Conservation (phyloP, 2,329 filamentous ascomycete genomes). For the Clathrospora elynae region DNA sequence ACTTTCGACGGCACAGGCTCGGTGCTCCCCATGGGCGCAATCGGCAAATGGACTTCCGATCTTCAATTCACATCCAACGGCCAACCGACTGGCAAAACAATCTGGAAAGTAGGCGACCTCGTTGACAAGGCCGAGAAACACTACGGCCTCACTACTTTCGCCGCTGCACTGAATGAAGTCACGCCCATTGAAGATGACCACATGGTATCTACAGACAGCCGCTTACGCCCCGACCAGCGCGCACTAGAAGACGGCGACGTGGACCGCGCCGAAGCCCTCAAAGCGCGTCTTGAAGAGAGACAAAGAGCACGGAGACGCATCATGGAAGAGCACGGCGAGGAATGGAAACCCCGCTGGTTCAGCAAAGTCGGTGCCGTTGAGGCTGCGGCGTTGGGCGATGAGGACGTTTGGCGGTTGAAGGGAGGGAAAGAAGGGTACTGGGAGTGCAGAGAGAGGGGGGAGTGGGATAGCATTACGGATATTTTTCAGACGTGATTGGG, state of each 20-base stretch:
- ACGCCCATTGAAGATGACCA: constrained; percentile 76
- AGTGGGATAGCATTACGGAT: constrained; percentile 65
- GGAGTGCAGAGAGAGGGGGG: constrained; percentile 75
- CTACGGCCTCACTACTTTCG: constrained; percentile 88
- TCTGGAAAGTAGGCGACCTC: constrained; percentile 79
- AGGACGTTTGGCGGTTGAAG: constrained; percentile 67
- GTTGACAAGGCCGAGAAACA: constrained; percentile 79
- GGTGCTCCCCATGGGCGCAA: constrained; percentile 69
- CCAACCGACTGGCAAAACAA: constrained; percentile 63
- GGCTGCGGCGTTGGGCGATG: constrained; percentile 42
- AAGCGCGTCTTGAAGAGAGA: constrained; percentile 81
- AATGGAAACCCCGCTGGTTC: constrained; percentile 84
- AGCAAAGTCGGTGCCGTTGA: constrained; percentile 60
- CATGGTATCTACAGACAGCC: constrained; percentile 79
- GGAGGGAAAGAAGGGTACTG: constrained; percentile 88
- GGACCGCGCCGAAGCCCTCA: constrained; percentile 82
- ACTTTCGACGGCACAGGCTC: constrained; percentile 69
- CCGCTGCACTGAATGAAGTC: constrained; percentile 84
- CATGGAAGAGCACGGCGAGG: constrained; percentile 74
- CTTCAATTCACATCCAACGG: constrained; percentile 70
- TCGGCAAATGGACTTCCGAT: constrained; percentile 82
- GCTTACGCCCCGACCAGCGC: constrained; percentile 85
- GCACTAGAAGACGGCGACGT: constrained; percentile 80
- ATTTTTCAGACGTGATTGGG: constrained; percentile 56
- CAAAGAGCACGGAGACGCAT: constrained; percentile 76